Evolutionary conservation across 2,329 filamentous ascomycete genomes (phyloP).

Genomic region (Xylaria polymorpha): DNA sequence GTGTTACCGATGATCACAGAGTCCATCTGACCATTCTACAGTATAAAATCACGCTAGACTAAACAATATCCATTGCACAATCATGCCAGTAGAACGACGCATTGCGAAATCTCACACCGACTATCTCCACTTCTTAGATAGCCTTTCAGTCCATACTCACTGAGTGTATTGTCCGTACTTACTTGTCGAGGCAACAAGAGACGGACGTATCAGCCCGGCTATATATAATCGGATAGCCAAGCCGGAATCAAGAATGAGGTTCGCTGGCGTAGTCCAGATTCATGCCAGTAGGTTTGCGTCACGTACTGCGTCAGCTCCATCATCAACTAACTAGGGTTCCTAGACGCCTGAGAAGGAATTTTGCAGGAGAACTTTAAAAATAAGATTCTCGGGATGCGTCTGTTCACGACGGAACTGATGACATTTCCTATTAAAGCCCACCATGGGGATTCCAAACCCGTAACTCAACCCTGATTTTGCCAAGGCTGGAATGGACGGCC

Average conservation of each 20-base stretch:
- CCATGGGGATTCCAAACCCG: background rate
- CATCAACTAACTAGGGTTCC: slow-evolving; percentile 10
- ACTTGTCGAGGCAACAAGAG: background rate
- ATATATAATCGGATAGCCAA: slow-evolving; percentile 15
- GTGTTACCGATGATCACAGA: slow-evolving; percentile 29
- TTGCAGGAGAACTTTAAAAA: slow-evolving; percentile 3
- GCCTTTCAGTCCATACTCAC: too few relatives aligned
- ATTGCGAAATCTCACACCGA: slow-evolving; percentile 30
- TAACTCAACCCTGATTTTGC: slow-evolving; percentile 16
- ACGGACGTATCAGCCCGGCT: background rate
- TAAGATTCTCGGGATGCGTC: background rate
- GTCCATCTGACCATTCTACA: slow-evolving; percentile 27
- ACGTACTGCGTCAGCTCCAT: slow-evolving; percentile 32
- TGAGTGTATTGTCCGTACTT: background rate
- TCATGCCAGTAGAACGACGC: slow-evolving; percentile 19
- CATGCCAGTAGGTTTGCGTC: slow-evolving; percentile 22
- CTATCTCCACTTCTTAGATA: slow-evolving; percentile 8
- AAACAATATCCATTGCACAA: slow-evolving; percentile 14
- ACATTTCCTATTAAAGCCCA: background rate
- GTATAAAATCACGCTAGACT: slow-evolving; percentile 1
- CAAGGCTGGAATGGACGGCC: slow-evolving; percentile 16
- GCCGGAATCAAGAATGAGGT: slow-evolving; percentile 16
- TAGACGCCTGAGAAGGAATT: background rate
- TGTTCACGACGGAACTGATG: slow-evolving; percentile 2
- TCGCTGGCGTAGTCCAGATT: slow-evolving; percentile 6